Evolutionary conservation across 192 early-diverging fungal species (phyloP).

Genomic region (Endogone sp.): DNA sequence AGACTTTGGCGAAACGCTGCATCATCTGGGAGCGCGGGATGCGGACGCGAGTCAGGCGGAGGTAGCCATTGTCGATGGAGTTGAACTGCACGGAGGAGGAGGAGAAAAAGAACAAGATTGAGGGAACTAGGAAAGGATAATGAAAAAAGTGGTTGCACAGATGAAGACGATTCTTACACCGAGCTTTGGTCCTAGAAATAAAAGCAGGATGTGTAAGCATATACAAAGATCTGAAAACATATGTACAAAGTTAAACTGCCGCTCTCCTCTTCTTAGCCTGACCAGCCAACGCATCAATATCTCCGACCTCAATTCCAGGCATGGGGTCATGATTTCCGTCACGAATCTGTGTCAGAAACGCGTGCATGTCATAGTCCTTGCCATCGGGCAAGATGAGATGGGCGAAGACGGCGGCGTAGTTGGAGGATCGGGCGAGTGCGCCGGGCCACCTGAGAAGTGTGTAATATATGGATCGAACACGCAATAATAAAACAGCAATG

Average conservation of each 20-base stretch:
- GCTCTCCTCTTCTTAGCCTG: too few relatives aligned
- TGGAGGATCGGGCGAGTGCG: conserved; percentile 74
- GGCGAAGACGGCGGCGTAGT: conserved; percentile 72
- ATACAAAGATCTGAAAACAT: too few relatives aligned
- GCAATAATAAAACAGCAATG: too few relatives aligned
- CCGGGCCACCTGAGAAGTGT: conserved; percentile 79
- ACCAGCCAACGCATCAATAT: conserved; percentile 20
- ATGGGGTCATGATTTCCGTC: conserved; percentile 23
- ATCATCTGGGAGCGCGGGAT: conserved; percentile 84
- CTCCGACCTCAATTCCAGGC: conserved; percentile 33
- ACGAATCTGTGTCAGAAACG: conserved; percentile 51
- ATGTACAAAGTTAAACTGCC: too few relatives aligned
- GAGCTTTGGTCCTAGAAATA: conserved; percentile 71
- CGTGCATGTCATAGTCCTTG: conserved; percentile 54
- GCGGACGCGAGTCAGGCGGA: conserved; percentile 77
- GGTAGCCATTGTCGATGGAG: conserved; percentile 67
- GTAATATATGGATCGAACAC: conserved; percentile 78
- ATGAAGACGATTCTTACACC: conserved; percentile 29
- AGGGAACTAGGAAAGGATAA: too few relatives aligned
- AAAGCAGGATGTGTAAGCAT: not conserved
- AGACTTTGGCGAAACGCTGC: conserved; percentile 81
- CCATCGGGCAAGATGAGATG: conserved; percentile 66
- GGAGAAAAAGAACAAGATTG: not conserved
- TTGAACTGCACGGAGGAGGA: too few relatives aligned
- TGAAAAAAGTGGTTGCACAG: too few relatives aligned